Evolutionary conservation across 1,139 yeast species (phyloP), one percentile per base, ranked within the genome.

Genomic region (Yamadazyma membranifaciens): DNA sequence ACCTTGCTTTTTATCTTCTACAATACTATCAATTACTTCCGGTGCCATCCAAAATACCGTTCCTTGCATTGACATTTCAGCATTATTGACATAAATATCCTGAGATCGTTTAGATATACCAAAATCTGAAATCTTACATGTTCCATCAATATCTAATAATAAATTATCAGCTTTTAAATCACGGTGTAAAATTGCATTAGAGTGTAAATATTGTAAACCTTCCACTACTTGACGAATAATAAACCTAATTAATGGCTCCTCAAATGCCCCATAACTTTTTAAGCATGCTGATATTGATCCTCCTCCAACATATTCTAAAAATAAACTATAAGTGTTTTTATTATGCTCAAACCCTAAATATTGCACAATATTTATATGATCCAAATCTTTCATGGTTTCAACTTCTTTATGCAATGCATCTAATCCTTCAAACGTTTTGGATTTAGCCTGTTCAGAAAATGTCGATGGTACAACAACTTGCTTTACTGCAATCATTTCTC

Each of bases 1-100:
- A 0, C 98, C 98, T 57, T 85, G 95, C 50, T 84, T 86, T 42
- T 81, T 83, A 52, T 85, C 86, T 54, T 78, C 82, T 4, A 80
- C 81, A 30, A 80, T 81, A 51, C 83, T 83, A 56, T 87, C 88
- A 42, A 94, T 89, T 45, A 94, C 96, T 59, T 94, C 99, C 0
- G 99, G 99, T 0, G 99, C 99, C 98, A 94, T 94, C 98, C 98
- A 94, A 59, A 91, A 94, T 2, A 94, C 91, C 0, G 98, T 91
- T 15, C 99, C 99, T 63, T 94, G 96, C 92, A 85, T 86, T 11
- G 98, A 91, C 95, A 91, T 87, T 44, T 88, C 96, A 2, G 96
- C 91, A 53, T 87, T 83, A 56, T 92, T 91, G 20, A 87, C 83
- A 60, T 92, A 92, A 32, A 92, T 87, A 57, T 92, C 92, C 47